Conservation (phyloP, 257 asterid genomes). For the Cruciata laevipes region DNA sequence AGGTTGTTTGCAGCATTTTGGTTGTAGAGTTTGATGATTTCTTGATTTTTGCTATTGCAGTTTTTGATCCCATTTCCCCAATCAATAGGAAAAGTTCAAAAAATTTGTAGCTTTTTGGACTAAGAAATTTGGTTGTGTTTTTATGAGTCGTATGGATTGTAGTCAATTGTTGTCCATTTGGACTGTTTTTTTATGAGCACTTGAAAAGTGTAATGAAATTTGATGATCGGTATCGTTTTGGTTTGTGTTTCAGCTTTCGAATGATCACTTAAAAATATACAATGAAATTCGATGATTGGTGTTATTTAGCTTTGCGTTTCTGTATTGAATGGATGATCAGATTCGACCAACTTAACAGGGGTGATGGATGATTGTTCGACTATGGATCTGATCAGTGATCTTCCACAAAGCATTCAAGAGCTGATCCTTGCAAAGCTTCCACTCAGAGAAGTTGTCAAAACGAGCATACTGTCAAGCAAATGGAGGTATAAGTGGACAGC, state of each 20-base stretch:
- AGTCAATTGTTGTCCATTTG: not conserved
- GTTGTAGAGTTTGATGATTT: not conserved
- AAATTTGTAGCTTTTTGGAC: not conserved
- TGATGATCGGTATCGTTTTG: not conserved
- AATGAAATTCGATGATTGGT: not conserved
- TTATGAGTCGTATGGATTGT: not conserved
- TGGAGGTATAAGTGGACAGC: conserved; percentile 92
- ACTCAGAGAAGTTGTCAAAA: conserved; percentile 60
- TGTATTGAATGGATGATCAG: conserved; percentile 5
- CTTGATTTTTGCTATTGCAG: not conserved
- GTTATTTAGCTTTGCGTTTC: not conserved
- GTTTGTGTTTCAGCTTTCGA: not conserved
- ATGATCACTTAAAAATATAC: not conserved
- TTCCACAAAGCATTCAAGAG: conserved; percentile 78
- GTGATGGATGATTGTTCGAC: conserved; percentile 41
- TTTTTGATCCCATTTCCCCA: not conserved
- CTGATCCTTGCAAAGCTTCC: conserved; percentile 69
- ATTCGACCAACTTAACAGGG: conserved; percentile 16
- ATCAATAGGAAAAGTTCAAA: not conserved
- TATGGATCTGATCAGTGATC: conserved; percentile 62
- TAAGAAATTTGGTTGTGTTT: not conserved
- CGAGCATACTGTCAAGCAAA: conserved; percentile 55
- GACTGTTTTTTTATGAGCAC: not conserved
- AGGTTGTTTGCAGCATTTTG: not conserved
- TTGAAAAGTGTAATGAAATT: not conserved